Conservation (phyloP, 495 filamentous ascomycete species). For the Pyronema omphalodes region DNA sequence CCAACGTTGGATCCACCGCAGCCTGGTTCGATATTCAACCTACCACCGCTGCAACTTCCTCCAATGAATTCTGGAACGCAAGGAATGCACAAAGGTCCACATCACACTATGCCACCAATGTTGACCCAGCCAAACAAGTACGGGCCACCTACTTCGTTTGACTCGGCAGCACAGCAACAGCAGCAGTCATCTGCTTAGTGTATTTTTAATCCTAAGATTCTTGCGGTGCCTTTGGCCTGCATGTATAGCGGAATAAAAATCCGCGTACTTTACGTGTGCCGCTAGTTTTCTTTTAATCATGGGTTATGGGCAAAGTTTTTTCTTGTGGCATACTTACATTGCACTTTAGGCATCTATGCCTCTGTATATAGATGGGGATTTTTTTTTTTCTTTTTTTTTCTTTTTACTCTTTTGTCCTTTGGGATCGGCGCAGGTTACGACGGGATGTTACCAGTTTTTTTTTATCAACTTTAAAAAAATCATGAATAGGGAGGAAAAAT, state of each 20-base stretch:
- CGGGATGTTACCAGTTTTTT: neutral
- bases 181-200: constrained; percentile 22
- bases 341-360: neutral
- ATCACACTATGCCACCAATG: constrained; percentile 22
- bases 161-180: constrained; percentile 21
- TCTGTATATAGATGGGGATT: neutral
- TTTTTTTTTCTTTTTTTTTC: neutral
- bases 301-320: neutral
- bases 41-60: constrained; percentile 22
- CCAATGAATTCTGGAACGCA: constrained; percentile 21
- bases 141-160: constrained; percentile 24
- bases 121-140: constrained; percentile 20
- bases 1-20: constrained; percentile 17
- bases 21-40: constrained; percentile 3
- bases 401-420: neutral
- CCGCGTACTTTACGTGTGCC: neutral
- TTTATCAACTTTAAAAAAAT: neutral
- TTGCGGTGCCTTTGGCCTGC: neutral
- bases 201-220: constrained; percentile 14
- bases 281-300: constrained; percentile 1
- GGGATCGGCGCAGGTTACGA: constrained; percentile 1
- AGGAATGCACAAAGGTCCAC: constrained; percentile 9
- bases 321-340: constrained; percentile 2
- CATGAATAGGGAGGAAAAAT: neutral
- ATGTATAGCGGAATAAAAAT: too few relatives aligned